Percentiles rank a stretch among this genome's conserved stretches.
phyloP scores from a whole-genome alignment of 1,284 basidiomycete species.

The Naganishia liquefaciens region DNA sequence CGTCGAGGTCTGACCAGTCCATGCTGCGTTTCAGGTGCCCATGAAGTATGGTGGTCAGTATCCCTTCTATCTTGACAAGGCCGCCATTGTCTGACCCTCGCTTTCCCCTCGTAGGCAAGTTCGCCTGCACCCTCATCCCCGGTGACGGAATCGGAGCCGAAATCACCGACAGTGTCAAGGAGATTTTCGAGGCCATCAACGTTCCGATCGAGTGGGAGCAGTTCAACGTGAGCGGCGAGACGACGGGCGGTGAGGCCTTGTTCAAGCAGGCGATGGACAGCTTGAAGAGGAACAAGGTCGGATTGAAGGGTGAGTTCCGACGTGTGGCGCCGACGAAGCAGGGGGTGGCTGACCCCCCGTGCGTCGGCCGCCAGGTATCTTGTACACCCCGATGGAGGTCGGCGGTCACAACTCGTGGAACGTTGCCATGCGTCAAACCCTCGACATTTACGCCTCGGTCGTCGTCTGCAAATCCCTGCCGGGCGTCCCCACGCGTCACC shows the following conservation, averaged over 20 bases:
- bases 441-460: conserved; percentile 98
- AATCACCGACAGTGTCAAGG: conserved; percentile 97
- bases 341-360: background rate
- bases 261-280: conserved; percentile 98
- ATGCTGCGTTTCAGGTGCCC: conserved; percentile 62
- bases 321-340: background rate
- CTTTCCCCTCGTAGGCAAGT: conserved; percentile 46
- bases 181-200: conserved; percentile 96
- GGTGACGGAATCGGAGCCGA: conserved; percentile 97
- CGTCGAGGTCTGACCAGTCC: background rate
- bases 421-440: conserved; percentile 98
- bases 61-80: conserved; percentile 61
- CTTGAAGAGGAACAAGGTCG: conserved; percentile 94
- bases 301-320: conserved; percentile 81
- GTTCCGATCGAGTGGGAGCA: conserved; percentile 99
- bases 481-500: conserved; percentile 95
- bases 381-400: conserved; percentile 97
- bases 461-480: conserved; percentile 97
- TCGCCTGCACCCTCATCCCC: conserved; percentile 82
- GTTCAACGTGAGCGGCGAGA: conserved; percentile 93
- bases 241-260: conserved; percentile 86
- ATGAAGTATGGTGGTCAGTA: conserved; percentile 95
- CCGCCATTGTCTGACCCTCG: conserved; percentile 35
- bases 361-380: conserved; percentile 69
- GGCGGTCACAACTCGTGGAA: conserved; percentile 99